Base-by-base conservation (phyloP, 192 early-diverging fungal species). In the Entomortierella parvispora region DNA sequence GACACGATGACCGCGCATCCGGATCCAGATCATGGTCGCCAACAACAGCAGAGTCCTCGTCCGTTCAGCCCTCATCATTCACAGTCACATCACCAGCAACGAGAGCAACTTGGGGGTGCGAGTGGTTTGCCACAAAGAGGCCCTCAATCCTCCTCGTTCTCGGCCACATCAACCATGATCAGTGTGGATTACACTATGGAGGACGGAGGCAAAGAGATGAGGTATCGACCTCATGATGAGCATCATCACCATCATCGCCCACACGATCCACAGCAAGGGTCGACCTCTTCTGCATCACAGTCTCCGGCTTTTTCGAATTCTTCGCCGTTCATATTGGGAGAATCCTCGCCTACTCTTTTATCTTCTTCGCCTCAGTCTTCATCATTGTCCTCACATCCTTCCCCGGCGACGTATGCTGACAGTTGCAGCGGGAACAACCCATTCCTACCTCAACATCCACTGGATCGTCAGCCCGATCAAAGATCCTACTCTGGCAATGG, bases 131-230 rank as follows among this genome's bases (percentile, higher is more conserved):
- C n/a, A n/a, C n/a, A n/a, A n/a, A n/a, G n/a, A n/a, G n/a, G n/a
- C n/a, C n/a, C n/a, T n/a, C n/a, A 64, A 49, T 6, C 62, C 14
- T 66, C 69, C 4, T 43, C 60, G 9, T 71, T 76, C 34, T 76
- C 72, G 5, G 72, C 72, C 0, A 68, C 72, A 4, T 76, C 72
- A 14, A 76, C 72, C 28, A 68, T 76, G 65, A 68, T 76, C 15
- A 68, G 65, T 32, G 51, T 68, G 58, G 72, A 68, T 37, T 53
- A 60, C n/a, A 42, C 33, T 6, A 48, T 46, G 29, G 72, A 76
- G 40, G 69, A 71, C 14, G 60, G 46, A 32, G 51, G 52, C 6
- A 70, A 62, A 18, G 69, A 71, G 61, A 3, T 71, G 54, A 22
- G 54, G 9, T 71, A 71, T 23, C 52, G 61, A 18, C 58, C 58